These are phyloP conservation scores for Cadophora gregata DNA, from an alignment of 2,329 filamentous ascomycete species.

Conservation along the genomic window DNA sequence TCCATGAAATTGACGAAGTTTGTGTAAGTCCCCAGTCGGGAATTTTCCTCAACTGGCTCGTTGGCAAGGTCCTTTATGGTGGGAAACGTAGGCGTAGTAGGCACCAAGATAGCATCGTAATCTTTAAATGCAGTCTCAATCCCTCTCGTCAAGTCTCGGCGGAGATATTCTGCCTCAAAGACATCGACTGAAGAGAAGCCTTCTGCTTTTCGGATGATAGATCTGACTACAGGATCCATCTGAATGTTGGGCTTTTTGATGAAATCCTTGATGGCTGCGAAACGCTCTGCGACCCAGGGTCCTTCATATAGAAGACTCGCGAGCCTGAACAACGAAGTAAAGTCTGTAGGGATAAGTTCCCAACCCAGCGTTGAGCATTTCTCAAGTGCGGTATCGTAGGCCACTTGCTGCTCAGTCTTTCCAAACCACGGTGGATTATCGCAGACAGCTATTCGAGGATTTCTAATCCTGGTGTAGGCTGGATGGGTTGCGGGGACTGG, in stretches of 20 bases:
- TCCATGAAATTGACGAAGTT: constrained; percentile 68
- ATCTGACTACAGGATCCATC: constrained; percentile 17
- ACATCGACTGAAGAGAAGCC: constrained; percentile 11
- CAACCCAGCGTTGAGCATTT: not conserved
- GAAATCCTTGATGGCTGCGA: constrained; percentile 19
- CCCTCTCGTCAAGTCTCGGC: constrained; percentile 4
- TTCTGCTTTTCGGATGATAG: constrained; percentile 12
- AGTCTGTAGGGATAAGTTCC: constrained; percentile 17
- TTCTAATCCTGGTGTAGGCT: not conserved
- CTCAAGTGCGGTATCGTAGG: not conserved
- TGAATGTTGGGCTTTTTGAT: constrained; percentile 9
- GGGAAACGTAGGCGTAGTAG: constrained; percentile 59
- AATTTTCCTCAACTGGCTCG: constrained; percentile 61
- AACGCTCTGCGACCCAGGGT: constrained; percentile 21
- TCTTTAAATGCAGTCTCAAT: constrained; percentile 42
- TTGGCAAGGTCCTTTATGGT: constrained; percentile 56
- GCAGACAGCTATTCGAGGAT: constrained; percentile 14
- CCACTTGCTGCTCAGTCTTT: constrained; percentile 2
- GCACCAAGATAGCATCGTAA: constrained; percentile 59
- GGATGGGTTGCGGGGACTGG: constrained; percentile 1
- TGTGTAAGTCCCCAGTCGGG: constrained; percentile 60
- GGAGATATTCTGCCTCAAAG: constrained; percentile 25
- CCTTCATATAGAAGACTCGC: constrained; percentile 20
- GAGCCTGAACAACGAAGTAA: constrained; percentile 11
- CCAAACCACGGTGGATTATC: constrained; percentile 20